Conservation (phyloP, 2,329 filamentous ascomycete genomes). For the Verticillium zaregamsianum region DNA sequence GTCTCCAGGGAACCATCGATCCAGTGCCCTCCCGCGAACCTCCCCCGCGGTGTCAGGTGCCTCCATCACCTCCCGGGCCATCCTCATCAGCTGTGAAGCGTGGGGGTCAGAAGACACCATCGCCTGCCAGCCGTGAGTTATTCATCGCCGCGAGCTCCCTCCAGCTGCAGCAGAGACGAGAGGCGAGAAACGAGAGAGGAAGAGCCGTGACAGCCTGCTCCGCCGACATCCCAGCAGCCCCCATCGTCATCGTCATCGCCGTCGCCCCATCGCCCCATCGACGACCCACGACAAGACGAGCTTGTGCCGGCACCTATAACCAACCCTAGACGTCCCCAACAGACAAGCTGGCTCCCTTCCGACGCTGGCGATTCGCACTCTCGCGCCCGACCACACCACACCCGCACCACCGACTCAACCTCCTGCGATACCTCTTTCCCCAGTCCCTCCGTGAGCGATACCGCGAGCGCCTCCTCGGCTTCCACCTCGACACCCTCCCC, state of each 20-base stretch:
- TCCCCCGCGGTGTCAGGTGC: not conserved
- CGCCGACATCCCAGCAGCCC: not conserved
- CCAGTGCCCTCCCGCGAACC: not conserved
- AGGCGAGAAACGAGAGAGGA: no score
- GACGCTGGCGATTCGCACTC: conserved; percentile 1
- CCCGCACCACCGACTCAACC: conserved; percentile 38
- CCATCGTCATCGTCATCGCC: not conserved
- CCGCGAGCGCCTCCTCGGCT: conserved; percentile 60
- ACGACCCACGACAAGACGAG: not conserved
- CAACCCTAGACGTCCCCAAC: not conserved
- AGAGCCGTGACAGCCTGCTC: not conserved
- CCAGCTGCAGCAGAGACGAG: not conserved
- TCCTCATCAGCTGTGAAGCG: conserved; percentile 2
- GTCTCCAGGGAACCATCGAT: not conserved
- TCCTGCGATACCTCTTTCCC: conserved; percentile 68
- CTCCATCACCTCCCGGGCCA: not conserved
- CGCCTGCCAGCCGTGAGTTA: not conserved
- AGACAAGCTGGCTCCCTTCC: conserved; percentile 4
- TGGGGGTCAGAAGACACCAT: conserved; percentile 2
- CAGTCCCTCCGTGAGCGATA: conserved; percentile 55
- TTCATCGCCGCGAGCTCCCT: not conserved
- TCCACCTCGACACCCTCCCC: conserved; percentile 73
- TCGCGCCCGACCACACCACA: not conserved
- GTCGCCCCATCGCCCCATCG: not conserved
- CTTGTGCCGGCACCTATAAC: not conserved